These are phyloP conservation scores for Eimeria sp. DNA, from an alignment of 169 alveolate genomes.

Conservation along the genomic window DNA sequence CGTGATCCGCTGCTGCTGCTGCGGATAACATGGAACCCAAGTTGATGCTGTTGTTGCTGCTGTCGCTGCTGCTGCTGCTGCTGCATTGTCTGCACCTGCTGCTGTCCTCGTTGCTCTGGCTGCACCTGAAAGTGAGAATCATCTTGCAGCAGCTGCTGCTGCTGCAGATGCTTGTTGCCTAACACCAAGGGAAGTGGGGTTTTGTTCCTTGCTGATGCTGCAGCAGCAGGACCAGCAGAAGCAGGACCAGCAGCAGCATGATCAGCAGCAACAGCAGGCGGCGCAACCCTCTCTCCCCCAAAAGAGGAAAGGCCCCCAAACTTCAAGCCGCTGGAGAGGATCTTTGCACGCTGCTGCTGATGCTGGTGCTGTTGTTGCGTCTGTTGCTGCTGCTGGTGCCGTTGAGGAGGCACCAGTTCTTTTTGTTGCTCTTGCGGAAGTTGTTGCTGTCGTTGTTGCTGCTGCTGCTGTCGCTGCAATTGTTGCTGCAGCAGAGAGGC, in stretches of 20 bases:
- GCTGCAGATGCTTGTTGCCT: not conserved
- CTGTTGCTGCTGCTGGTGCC: not conserved
- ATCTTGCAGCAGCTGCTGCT: slow-evolving; percentile 47
- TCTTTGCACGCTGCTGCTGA: not conserved
- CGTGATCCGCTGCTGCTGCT: not conserved
- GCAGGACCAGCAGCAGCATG: not conserved
- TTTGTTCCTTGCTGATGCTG: not conserved
- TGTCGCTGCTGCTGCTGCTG: not conserved
- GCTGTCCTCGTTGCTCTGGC: not conserved
- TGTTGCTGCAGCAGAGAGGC: slow-evolving; percentile 33
- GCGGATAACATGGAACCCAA: not conserved
- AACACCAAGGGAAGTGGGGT: not conserved
- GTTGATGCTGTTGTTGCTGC: slow-evolving; percentile 11
- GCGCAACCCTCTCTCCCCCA: not conserved
- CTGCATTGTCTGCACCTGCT: not conserved
- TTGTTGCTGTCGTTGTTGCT: slow-evolving; percentile 22
- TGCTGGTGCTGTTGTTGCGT: slow-evolving; percentile 4
- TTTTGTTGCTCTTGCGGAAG: not conserved
- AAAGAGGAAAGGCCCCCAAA: not conserved
- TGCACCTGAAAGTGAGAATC: not conserved
- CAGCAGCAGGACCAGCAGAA: not conserved
- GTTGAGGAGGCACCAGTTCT: not conserved
- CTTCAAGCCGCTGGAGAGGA: not conserved
- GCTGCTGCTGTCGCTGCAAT: slow-evolving; percentile 41
- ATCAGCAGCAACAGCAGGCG: not conserved